Conservation (phyloP, 257 asterid species). For the Mentha longifolia region DNA sequence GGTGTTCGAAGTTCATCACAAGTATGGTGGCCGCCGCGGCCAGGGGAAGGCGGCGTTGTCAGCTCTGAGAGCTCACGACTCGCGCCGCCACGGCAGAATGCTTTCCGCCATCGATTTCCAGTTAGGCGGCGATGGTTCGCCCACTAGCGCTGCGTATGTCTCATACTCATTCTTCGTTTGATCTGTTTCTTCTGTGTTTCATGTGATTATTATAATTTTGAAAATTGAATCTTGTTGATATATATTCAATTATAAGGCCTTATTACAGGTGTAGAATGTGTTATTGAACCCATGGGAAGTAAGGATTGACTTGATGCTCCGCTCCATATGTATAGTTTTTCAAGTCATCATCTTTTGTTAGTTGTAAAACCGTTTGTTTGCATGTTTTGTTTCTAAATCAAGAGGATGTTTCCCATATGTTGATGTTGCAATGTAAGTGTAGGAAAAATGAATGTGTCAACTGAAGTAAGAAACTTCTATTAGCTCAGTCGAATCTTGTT, state of each 20-base stretch:
- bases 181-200: not conserved
- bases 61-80: conserved; percentile 56
- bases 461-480: not conserved
- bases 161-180: conserved; percentile 1
- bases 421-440: not conserved
- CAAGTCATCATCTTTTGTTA: not conserved
- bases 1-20: conserved; percentile 49
- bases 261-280: not conserved
- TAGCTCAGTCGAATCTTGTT: not conserved
- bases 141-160: conserved; percentile 57
- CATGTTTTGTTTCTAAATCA: conserved; percentile 1
- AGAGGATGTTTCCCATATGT: not conserved
- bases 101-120: conserved; percentile 52
- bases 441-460: not conserved
- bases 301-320: not conserved
- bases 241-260: conserved; percentile 1
- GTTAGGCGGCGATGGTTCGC: conserved; percentile 60
- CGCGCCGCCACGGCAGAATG: conserved; percentile 60
- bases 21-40: conserved; percentile 48
- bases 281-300: conserved; percentile 10
- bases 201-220: not conserved
- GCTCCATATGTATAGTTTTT: conserved; percentile 17
- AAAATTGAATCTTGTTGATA: conserved; percentile 17
- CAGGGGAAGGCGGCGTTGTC: conserved; percentile 36
- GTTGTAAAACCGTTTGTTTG: not conserved